Evolutionary conservation across 2,329 filamentous ascomycete genomes (phyloP), one percentile per base, ranked within the genome.

Genomic region (Samsoniella hepiali): DNA sequence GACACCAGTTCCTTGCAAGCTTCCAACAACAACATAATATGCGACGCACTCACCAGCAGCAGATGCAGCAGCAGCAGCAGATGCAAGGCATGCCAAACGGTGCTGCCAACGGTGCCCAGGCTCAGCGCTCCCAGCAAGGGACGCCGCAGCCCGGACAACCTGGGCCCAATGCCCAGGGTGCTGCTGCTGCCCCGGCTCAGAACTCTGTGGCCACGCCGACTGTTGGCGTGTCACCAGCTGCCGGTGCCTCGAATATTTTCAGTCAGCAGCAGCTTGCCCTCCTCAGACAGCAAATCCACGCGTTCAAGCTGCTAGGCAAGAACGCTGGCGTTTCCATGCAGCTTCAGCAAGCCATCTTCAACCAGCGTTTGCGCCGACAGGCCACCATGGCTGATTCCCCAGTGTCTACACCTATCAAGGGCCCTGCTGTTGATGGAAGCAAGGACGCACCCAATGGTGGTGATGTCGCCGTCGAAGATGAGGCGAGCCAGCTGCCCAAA

Each of bases 231-330:
- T 66, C 73, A 65, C 55, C 74, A 54, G 68, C 70, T 65, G 67
- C 69, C n/a, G 65, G 69, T 58, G 76, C 75, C 29, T 82, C 83
- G 58, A 87, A 87, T 65, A 17, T 63, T n/a, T 93, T 97, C 73
- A 88, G 88, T 13, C 84, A 85, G 31, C 90, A 95, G 63, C 95
- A 99, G 74, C 79, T 97, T 53, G 82, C 84, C 31, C 86, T 91
- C 50, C 79, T 99, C 10, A 84, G 91, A 65, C 88, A 91, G 68
- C 95, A 99, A 74, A 97, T 98, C 58, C 84, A 89, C 69, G 93
- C 94, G 0, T 98, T 97, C 78, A 96, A 96, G 76, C 84, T 93
- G 68, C 82, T 99, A 4, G 89, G 91, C 5, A 96, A 95, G 76
- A 97, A 97, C 69, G 82, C 90, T 15, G 89, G 93, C 0, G 86